These are phyloP conservation scores for Elsinoe fawcettii DNA, from an alignment of 2,329 filamentous ascomycete species.

Conservation along the genomic window DNA sequence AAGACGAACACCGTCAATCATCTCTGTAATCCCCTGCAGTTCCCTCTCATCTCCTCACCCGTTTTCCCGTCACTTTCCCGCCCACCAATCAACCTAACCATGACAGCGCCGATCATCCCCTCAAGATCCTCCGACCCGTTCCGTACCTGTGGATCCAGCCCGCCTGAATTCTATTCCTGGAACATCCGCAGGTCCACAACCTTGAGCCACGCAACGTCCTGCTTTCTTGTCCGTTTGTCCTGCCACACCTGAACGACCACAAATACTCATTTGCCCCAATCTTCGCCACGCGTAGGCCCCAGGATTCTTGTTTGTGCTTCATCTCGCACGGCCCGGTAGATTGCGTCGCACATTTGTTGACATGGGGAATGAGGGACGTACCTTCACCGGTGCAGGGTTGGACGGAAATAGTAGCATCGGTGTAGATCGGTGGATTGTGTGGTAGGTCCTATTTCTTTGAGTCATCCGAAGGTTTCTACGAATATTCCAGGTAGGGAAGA, in stretches of 20 bases:
- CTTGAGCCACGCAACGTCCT: background rate
- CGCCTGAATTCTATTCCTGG: background rate
- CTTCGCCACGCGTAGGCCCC: background rate
- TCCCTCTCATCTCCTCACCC: background rate
- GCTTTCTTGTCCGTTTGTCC: too few species aligned
- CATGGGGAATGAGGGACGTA: background rate
- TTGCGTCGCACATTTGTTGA: background rate
- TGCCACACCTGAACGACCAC: background rate
- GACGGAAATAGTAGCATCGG: background rate
- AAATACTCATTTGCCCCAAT: background rate
- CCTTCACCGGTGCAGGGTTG: background rate
- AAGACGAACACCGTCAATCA: too few species aligned
- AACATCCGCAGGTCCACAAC: background rate
- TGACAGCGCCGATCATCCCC: too few species aligned
- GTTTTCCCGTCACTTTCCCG: background rate
- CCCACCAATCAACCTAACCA: background rate
- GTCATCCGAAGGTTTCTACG: too few species aligned
- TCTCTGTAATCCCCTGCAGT: too few species aligned
- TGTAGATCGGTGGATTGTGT: too few species aligned
- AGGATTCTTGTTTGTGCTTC: background rate
- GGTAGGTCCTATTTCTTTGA: too few species aligned
- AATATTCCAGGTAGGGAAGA: too few species aligned
- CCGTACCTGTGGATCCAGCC: background rate
- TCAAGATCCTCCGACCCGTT: background rate
- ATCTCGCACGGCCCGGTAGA: background rate